Percentiles rank a stretch among this genome's conserved stretches.
Conservation (phyloP, 202 grass and related monocot genomes). For the Zizania palustris region DNA sequence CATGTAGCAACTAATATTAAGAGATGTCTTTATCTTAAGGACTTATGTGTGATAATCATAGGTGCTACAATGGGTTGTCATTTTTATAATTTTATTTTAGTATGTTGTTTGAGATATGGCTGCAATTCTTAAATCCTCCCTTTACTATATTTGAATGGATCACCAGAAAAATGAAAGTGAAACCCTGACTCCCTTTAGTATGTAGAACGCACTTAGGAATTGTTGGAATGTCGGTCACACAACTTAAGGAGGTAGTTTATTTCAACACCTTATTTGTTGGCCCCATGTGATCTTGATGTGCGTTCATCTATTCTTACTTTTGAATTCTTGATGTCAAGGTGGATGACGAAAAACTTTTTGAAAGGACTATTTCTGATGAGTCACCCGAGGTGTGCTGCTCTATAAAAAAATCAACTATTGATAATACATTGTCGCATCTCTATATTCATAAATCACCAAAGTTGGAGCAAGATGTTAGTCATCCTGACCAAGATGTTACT, state of each 20-base stretch:
- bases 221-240: neutral
- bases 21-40: conserved; percentile 29
- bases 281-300: neutral
- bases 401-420: conserved; percentile 31
- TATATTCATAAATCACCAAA: conserved; percentile 52
- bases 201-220: conserved; percentile 20
- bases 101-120: neutral
- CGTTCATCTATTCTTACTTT: conserved; percentile 31
- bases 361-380: conserved; percentile 79
- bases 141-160: conserved; percentile 1
- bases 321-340: conserved; percentile 53
- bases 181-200: conserved; percentile 32
- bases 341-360: conserved; percentile 85
- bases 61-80: neutral
- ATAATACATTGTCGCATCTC: conserved; percentile 22
- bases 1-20: neutral
- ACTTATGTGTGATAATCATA: conserved; percentile 17
- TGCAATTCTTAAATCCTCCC: neutral
- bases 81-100: conserved; percentile 7
- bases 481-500: conserved; percentile 62
- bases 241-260: conserved; percentile 3
- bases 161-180: conserved; percentile 27
- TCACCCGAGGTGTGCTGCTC: conserved; percentile 55
- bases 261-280: neutral
- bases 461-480: conserved; percentile 14